phyloP scores from a whole-genome alignment of 352 stramenopile species.

The Globisporangium spinosum region DNA sequence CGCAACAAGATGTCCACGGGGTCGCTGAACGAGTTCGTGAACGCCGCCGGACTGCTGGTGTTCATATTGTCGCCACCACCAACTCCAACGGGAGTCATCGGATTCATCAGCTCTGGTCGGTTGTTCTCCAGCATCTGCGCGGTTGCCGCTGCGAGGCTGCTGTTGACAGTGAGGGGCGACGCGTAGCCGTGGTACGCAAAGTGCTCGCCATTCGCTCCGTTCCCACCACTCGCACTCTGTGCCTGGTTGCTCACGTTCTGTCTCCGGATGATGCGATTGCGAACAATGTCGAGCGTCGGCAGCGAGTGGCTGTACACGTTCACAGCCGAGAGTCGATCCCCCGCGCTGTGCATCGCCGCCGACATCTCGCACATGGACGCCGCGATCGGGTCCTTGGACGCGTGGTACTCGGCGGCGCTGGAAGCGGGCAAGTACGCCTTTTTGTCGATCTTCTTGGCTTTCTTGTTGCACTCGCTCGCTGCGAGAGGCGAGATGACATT shows the following conservation, averaged over 20 bases:
- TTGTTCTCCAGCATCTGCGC: slow-evolving; percentile 21
- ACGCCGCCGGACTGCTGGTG: slow-evolving; percentile 22
- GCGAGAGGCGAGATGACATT: slow-evolving; percentile 73
- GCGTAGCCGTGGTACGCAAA: slow-evolving; percentile 29
- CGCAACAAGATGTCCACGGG: slow-evolving; percentile 71
- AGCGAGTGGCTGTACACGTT: slow-evolving; percentile 28
- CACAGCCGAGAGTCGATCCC: not conserved
- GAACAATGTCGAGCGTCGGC: slow-evolving; percentile 61
- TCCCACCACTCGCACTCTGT: slow-evolving; percentile 15
- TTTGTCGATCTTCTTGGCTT: slow-evolving; percentile 63
- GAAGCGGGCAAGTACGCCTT: slow-evolving; percentile 31
- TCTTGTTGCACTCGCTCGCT: slow-evolving; percentile 63
- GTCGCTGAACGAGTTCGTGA: slow-evolving; percentile 64
- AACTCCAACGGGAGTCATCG: slow-evolving; percentile 18
- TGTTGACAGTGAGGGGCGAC: slow-evolving; percentile 8
- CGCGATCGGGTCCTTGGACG: slow-evolving; percentile 20
- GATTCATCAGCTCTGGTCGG: slow-evolving; percentile 22
- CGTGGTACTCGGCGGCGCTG: slow-evolving; percentile 13
- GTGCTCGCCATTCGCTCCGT: slow-evolving; percentile 20
- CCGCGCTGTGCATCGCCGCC: slow-evolving; percentile 13
- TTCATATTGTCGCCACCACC: slow-evolving; percentile 13
- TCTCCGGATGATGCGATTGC: slow-evolving; percentile 56
- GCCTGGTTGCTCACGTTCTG: slow-evolving; percentile 30
- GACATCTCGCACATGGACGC: slow-evolving; percentile 16
- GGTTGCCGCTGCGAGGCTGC: not conserved